Evolutionary conservation across 148 eudicot genomes (phyloP).

Genomic region (Gaultheria prostrata): DNA sequence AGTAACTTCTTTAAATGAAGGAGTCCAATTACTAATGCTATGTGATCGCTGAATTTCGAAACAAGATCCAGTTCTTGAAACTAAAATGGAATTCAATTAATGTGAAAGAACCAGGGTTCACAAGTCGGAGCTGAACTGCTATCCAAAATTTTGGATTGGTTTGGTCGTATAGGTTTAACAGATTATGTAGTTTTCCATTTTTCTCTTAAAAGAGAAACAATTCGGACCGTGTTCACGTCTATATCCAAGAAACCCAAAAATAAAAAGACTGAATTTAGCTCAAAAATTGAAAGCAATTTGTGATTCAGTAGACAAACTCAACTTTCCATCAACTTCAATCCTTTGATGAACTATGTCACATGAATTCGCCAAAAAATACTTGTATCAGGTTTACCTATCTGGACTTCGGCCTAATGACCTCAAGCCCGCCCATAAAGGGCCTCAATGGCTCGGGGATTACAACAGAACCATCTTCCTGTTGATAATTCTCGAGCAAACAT

Average conservation of each 20-base stretch:
- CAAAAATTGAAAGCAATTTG: conserved; percentile 3
- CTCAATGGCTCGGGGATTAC: conserved; percentile 68
- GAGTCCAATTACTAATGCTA: no score
- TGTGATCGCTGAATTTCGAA: no score
- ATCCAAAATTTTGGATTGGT: neutral
- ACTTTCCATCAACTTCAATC: neutral
- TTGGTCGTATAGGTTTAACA: neutral
- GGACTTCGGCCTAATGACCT: conserved; percentile 43
- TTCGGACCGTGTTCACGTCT: neutral
- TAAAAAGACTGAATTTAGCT: neutral
- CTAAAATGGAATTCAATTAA: no score
- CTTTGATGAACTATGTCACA: neutral
- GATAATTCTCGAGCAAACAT: conserved; percentile 88
- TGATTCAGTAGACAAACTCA: neutral
- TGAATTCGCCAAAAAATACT: neutral
- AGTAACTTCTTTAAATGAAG: neutral
- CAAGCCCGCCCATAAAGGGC: conserved; percentile 86
- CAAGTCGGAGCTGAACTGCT: neutral
- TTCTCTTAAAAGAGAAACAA: neutral
- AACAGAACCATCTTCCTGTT: conserved; percentile 84
- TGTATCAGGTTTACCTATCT: conserved; percentile 9
- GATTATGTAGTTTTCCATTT: neutral
- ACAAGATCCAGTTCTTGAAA: no score
- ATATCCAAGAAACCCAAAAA: neutral
- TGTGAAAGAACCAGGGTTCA: neutral